Evolutionary conservation across 495 filamentous ascomycete species (phyloP).

Genomic region (Saxophila tyrrhenica): DNA sequence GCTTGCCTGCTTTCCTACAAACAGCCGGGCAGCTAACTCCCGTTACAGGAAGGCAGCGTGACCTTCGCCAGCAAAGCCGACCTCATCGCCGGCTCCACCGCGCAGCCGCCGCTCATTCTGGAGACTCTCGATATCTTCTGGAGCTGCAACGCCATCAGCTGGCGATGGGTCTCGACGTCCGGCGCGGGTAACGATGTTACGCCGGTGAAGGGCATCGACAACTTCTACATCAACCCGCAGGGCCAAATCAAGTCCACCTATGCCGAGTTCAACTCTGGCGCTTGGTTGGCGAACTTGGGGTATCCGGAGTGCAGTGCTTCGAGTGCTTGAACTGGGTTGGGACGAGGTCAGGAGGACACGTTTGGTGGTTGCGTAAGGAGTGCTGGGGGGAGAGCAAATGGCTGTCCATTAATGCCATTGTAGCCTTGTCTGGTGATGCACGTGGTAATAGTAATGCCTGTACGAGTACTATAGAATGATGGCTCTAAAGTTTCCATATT

Average conservation of each 20-base stretch:
- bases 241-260: not conserved
- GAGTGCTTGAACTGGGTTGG: too few species aligned
- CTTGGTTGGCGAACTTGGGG: not conserved
- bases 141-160: not conserved
- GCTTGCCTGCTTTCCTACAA: not conserved
- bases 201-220: not conserved
- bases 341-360: too few species aligned
- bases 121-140: not conserved
- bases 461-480: too few species aligned
- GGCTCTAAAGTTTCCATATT: too few species aligned
- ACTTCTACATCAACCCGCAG: not conserved
- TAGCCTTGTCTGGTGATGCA: too few species aligned
- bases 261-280: not conserved
- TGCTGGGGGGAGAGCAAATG: too few species aligned
- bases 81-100: not conserved
- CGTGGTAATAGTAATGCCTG: too few species aligned
- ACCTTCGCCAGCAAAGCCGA: not conserved
- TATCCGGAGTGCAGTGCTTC: not conserved
- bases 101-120: not conserved
- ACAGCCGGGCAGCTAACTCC: not conserved
- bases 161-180: not conserved
- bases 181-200: not conserved
- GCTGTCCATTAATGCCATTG: too few species aligned
- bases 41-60: not conserved
- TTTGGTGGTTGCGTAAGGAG: too few species aligned